These are phyloP conservation scores for Stenogyne calaminthoides DNA, from an alignment of 305 asterid species.

Conservation along the genomic window DNA sequence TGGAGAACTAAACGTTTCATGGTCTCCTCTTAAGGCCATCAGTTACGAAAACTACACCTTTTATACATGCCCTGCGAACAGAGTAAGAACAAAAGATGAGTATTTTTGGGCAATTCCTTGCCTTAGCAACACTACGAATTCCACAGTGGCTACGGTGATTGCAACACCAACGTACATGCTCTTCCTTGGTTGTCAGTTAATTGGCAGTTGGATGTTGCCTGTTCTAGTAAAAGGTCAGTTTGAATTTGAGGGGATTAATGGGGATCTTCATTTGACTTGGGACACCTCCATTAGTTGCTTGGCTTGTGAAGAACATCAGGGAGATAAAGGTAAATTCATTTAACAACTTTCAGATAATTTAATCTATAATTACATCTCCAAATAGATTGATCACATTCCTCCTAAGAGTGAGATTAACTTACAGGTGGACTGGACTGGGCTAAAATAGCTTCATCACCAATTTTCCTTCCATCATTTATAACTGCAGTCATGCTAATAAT, in stretches of 20 bases:
- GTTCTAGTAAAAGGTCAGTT: background rate
- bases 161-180: background rate
- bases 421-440: background rate
- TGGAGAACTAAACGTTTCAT: conserved; percentile 29
- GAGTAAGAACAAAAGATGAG: background rate
- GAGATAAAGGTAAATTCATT: background rate
- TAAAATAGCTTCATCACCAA: background rate
- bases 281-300: conserved; percentile 15
- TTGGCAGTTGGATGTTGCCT: conserved; percentile 23
- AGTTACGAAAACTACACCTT: conserved; percentile 16
- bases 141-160: conserved; percentile 11
- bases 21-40: conserved; percentile 1
- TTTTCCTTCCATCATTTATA: background rate
- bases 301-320: conserved; percentile 12
- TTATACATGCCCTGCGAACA: conserved; percentile 26
- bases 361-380: too few relatives aligned
- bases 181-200: conserved; percentile 10
- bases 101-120: background rate
- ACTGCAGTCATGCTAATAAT: background rate
- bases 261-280: conserved; percentile 31
- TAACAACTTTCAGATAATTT: background rate
- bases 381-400: background rate
- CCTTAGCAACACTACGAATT: conserved; percentile 31
- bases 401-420: background rate
- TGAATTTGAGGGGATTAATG: background rate